Conservation (phyloP, 768 basidiomycete genomes). For the Sporobolomyces phaffii region DNA sequence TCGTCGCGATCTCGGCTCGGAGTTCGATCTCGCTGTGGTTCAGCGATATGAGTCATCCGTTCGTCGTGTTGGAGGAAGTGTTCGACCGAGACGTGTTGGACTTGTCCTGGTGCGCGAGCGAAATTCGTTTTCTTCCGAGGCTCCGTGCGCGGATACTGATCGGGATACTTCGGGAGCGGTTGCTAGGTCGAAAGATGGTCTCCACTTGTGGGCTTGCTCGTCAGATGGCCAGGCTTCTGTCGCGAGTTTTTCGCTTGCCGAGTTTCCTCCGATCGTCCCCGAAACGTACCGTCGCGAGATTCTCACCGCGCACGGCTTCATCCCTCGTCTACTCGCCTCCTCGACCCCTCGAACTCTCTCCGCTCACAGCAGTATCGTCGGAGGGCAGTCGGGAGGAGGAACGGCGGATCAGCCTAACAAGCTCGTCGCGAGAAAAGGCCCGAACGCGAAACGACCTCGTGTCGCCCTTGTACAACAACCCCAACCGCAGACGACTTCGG, state of each 20-base stretch:
- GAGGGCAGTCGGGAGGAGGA: not conserved
- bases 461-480: not conserved
- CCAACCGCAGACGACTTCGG: not conserved
- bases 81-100: constrained; percentile 95
- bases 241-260: constrained; percentile 63
- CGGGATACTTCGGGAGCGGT: too few species aligned
- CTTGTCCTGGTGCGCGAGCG: constrained; percentile 71
- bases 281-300: constrained; percentile 55
- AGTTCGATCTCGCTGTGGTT: constrained; percentile 93
- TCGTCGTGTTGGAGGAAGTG: constrained; percentile 87
- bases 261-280: constrained; percentile 44
- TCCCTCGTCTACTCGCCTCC: not conserved
- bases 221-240: constrained; percentile 91
- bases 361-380: constrained; percentile 6
- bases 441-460: constrained; percentile 31
- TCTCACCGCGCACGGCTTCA: constrained; percentile 26
- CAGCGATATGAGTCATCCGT: constrained; percentile 80
- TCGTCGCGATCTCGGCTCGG: constrained; percentile 88
- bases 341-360: constrained; percentile 1
- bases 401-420: constrained; percentile 25
- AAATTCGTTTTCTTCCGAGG: too few species aligned
- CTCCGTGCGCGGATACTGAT: too few species aligned
- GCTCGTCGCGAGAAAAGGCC: constrained; percentile 36
- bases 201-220: constrained; percentile 86
- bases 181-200: constrained; percentile 81